Base-by-base conservation (phyloP, 768 basidiomycete genomes). In the Rhodosporidiobolus sp. region DNA sequence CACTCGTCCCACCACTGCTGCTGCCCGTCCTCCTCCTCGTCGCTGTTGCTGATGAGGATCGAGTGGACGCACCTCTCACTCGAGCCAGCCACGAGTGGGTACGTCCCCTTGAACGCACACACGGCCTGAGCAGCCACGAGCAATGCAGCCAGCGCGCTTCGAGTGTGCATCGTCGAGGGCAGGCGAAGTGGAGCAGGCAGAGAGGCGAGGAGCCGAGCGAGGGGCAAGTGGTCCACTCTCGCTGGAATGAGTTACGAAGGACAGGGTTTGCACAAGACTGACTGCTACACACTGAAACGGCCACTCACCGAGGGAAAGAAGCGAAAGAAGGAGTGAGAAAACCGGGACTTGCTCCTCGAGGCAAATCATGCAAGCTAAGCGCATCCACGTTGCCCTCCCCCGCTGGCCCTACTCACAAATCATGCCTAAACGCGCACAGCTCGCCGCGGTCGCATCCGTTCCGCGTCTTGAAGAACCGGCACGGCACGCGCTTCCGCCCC, bases 361-460 rank as follows among this genome's bases (percentile, higher is more conserved):
- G 38, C 7, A 43, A 43, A 43, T 7, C 8, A 43, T 7, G 8
- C 38, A 43, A 14, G 38, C 38, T 43, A 43, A 43, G 38, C 38
- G 38, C 48, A 32, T 17, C 28, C 24, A 30, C n/a, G 3, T 56
- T 35, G n/a, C 30, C 22, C n/a, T 38, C 26, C 30, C 45, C 26
- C 24, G 30, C 30, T 50, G n/a, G n/a, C n/a, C n/a, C n/a, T n/a
- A n/a, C n/a, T n/a, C n/a, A 50, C 24, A 24, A 0, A 10, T 63
- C 70, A 22, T 72, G 71, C 50, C n/a, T 64, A 34, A 72, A 72
- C 35, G 32, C 22, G 52, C 71, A 72, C 56, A 43, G 34, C 28
- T 64, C 63, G 0, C 71, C 71, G 62, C 71, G 62, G 28, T 67
- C 71, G 66, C 71, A 72, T 19, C 65, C 50, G 3, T 26, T 24